Base-by-base conservation (phyloP, 768 basidiomycete genomes). In the Lentinula guzmanii region DNA sequence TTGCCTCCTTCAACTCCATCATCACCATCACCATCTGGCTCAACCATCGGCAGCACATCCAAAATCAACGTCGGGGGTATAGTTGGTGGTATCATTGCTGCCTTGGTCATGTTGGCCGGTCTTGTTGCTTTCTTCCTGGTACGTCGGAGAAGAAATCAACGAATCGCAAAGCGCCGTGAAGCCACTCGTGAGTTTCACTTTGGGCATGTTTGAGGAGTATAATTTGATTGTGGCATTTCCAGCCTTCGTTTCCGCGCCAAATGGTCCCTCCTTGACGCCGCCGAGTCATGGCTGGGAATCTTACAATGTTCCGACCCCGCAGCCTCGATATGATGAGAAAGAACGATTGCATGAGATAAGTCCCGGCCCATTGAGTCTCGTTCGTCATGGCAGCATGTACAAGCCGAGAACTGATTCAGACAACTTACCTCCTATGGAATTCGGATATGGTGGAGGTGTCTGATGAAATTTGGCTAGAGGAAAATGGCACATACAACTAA, bases 341-440 rank as follows among this genome's bases (percentile, higher is more conserved):
- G 33, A 24, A 16, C 33, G 45, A 33, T 18, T 59, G 31, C 42
- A 42, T 15, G 15, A 34, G 24, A 41, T 37, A 18, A 48, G 46
- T 34, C n/a, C 16, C n/a, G 45, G 31, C 28, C 39, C 28, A 33
- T 28, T 50, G 39, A 31, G 52, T 52, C 35, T 52, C 15, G 46
- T 34, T 7, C 59, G 48, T 24, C 58, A 51, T 33, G 59, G 59
- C 8, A 60, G 59, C 28, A 52, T 42, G 48, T 51, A 60, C 48
- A 60, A 60, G 28, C 59, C 59, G 21, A 46, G 34, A 37, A 8
- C n/a, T 41, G 45, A 52, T 39, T 52, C 59, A 37, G 37, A 60
- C 51, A 31, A 24, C 11, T 34, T 60, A n/a, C 59, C 59, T 4
- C 39, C 59, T 16, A 21, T 28, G 24, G 59, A 52, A 31, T 60